These are phyloP conservation scores for Cubamyces sp. DNA, from an alignment of 768 basidiomycete species.

Conservation along the genomic window DNA sequence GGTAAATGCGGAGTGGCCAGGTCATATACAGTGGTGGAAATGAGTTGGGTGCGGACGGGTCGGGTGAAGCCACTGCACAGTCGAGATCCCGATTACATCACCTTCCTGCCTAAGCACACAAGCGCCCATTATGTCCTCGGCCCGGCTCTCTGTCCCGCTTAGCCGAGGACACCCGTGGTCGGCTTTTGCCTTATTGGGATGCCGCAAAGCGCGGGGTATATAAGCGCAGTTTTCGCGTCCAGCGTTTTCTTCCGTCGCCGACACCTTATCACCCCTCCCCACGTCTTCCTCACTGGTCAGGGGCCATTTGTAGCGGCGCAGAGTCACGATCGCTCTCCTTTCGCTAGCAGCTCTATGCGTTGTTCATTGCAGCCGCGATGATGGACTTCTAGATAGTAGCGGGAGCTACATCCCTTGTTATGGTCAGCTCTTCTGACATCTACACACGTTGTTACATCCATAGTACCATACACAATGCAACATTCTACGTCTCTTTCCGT, in stretches of 20 bases:
- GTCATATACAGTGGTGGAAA: neutral
- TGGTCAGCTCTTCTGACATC: neutral
- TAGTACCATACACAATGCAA: neutral
- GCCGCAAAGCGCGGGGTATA: neutral
- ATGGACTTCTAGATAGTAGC: conserved; percentile 45
- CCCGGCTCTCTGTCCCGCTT: neutral
- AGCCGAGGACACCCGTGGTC: neutral
- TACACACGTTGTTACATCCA: neutral
- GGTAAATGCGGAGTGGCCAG: neutral
- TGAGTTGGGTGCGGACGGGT: conserved; percentile 3
- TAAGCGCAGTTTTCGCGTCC: conserved; percentile 14
- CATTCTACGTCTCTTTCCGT: neutral
- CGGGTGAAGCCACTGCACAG: neutral
- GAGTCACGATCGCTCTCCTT: conserved; percentile 35
- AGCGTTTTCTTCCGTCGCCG: conserved; percentile 26
- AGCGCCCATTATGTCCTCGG: conserved; percentile 4
- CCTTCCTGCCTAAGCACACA: neutral
- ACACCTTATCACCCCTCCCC: conserved; percentile 40
- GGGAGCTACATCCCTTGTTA: conserved; percentile 36
- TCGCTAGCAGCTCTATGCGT: conserved; percentile 44
- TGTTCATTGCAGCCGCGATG: conserved; percentile 35
- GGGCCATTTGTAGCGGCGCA: conserved; percentile 37
- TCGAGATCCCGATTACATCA: conserved; percentile 20
- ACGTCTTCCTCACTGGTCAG: conserved; percentile 27
- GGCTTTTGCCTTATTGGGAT: conserved; percentile 7